These are phyloP conservation scores for Adansonia gregorii DNA, from an alignment of 441 rosid genomes.

Conservation along the genomic window DNA sequence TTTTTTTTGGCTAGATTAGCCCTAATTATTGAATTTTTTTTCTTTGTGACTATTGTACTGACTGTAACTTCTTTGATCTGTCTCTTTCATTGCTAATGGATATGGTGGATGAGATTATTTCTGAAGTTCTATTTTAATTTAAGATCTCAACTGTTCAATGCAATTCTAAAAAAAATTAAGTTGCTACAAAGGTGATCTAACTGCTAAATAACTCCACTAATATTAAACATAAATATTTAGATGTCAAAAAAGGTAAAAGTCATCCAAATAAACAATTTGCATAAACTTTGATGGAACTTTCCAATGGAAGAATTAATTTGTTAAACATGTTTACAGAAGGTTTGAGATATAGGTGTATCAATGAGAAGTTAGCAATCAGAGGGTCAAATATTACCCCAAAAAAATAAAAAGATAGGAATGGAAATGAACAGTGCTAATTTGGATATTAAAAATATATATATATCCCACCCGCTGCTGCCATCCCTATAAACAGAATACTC, in stretches of 20 bases:
- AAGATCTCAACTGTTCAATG: background rate
- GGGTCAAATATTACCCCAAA: background rate
- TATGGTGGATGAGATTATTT: background rate
- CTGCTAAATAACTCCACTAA: background rate
- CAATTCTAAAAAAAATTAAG: background rate
- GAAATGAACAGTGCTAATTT: no score
- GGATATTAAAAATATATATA: no score
- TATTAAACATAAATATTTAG: background rate
- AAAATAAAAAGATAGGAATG: no score
- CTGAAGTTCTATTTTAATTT: background rate
- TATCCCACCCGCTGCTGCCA: no score
- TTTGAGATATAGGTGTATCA: background rate
- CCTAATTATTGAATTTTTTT: slow-evolving; percentile 16
- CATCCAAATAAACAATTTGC: background rate
- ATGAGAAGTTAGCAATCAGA: background rate
- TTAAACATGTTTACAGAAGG: background rate
- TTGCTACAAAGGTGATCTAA: background rate
- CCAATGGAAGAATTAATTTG: background rate
- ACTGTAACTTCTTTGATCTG: background rate
- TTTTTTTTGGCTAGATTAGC: no score
- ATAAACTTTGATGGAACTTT: background rate
- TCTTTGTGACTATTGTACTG: slow-evolving; percentile 10
- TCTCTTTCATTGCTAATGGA: slow-evolving; percentile 7
- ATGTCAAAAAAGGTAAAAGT: background rate
- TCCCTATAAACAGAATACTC: no score